Evolutionary conservation across 179 eudicot species (phyloP), one percentile per base, ranked within the genome.

Genomic region (Sideroxylon spinosum): DNA sequence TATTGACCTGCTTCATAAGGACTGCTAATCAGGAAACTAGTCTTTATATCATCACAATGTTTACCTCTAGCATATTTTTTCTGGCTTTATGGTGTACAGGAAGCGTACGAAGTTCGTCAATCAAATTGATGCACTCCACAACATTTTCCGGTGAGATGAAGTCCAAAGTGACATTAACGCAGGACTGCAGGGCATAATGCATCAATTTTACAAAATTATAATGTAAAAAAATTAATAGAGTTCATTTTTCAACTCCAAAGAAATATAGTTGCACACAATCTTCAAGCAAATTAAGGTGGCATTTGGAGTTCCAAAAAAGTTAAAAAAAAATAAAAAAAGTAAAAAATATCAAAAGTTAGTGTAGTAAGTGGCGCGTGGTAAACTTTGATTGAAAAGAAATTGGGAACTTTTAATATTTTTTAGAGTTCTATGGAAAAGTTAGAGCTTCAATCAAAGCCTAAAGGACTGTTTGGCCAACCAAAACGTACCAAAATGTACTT

Each of bases 101-200:
- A 71, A 96, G 98, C 68, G 75, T 66, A 67, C 93, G 92, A 37
- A 88, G 83, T 75, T 91, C 93, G 6, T 91, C 92, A 61, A 82
- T 87, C 90, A 96, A 78, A 73, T 86, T 87, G 84, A 92, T 86
- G 87, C 97, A 88, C 85, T 92, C 88, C n/a, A 80, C 49, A 46
- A 86, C 90, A 84, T 81, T 94, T 86, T 96, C 99, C 25, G 98
- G 98, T 61, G 99, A 96, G 77, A 96, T 76, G 82, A 92, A 92
- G 77, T 93, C 92, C 85, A 90, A 46, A 5, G 84, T 84, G 10
- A 96, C 85, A 70, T 83, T 89, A 57, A 91, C 89, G 75, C 97
- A 96, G 17, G 98, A 89, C 99, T 91, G 88, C 62, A 80, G 71
- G 81, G 12, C 67, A 78, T 6, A 78, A 76, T 57, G 68, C 56